Base-by-base conservation (phyloP, 768 basidiomycete genomes). In the Austroboletus eburneus region DNA sequence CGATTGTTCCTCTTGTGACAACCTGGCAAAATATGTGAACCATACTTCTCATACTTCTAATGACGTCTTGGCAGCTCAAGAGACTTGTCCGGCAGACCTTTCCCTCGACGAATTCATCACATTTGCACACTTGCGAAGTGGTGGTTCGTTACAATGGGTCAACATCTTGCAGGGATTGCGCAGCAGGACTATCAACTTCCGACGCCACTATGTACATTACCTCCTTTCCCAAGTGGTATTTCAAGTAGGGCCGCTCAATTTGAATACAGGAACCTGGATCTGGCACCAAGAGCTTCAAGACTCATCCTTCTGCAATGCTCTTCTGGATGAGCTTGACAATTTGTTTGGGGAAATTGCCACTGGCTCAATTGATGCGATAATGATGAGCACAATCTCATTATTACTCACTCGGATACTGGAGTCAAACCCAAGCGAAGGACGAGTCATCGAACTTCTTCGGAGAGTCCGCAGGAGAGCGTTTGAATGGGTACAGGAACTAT, bases 341-440 rank as follows among this genome's bases (percentile, higher is more conserved):
- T 17, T 35, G 10, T 18, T 35, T 17, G 5, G 8, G 30, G 34
- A 35, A 5, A 17, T n/a, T n/a, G n/a, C 5, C n/a, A 3, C 16
- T 7, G 17, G 17, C 16, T 35, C 9, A 65, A 70, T 46, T 37
- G 59, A 68, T 48, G 49, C 43, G 2, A 35, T 55, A 18, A 42
- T 64, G 0, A 51, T 71, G 43, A 44, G 50, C 41, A 69, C 59
- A 17, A 59, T 69, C 21, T 54, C 62, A n/a, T 34, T 65, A 21
- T 45, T 76, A 7, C 52, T 57, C 9, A 20, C 17, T 24, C 40
- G 34, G 7, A 6, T 18, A 18, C n/a, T 35, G 5, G 34, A 16
- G 18, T 35, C 34, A 10, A 35, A 17, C 17, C 17, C 34, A 5
- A 3, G 34, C 17, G 17, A 35, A 18, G 17, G 4, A 5, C n/a